Evolutionary conservation across 257 asterid species (phyloP), one percentile per base, ranked within the genome.

Genomic region (Linderniella brevidens): DNA sequence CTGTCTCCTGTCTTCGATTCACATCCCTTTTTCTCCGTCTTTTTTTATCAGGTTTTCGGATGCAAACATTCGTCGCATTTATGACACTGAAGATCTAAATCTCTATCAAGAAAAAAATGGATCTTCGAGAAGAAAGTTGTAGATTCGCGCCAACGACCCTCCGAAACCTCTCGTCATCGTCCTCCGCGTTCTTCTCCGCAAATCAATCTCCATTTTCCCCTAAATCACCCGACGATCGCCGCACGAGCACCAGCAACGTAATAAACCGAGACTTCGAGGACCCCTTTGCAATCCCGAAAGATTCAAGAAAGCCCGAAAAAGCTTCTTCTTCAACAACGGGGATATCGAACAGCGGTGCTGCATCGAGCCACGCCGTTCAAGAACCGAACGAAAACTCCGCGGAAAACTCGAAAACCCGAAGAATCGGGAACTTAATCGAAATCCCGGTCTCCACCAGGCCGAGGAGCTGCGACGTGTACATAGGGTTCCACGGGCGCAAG

Each of bases 121-220:
- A 82, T 71, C 72, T 62, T 60, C 59, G 54, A 17, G 84, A 80
- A 43, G 93, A 87, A 29, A 73, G 68, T 44, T 56, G 75, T 40
- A 77, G 78, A 60, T 63, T 73, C 46, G 70, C 61, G 18, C 53
- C 68, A 4, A 69, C 77, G n/a, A 69, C 96, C 29, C 67, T 72
- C 29, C 71, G 96, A 68, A 90, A 77, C 64, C 65, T 82, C 16
- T 90, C 99, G 11, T 85, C 99, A 3, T 81, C 96, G 7, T 90
- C 99, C 8, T 85, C 96, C 4, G 72, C 87, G 36, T 85, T 90
- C 68, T 85, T 75, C 62, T 90, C 97, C 4, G 99, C 99, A 9
- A 76, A 77, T 46, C 99, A 90, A 50, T 90, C 99, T 0, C 96
- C 97, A 5, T 76, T 83, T 72, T 85, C 96, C 39, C 99, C 99